A percentile compares a stretch with the other conserved stretches of the same genome.
Conservation (phyloP, 2,329 filamentous ascomycete genomes). For the Fusarium sororula region DNA sequence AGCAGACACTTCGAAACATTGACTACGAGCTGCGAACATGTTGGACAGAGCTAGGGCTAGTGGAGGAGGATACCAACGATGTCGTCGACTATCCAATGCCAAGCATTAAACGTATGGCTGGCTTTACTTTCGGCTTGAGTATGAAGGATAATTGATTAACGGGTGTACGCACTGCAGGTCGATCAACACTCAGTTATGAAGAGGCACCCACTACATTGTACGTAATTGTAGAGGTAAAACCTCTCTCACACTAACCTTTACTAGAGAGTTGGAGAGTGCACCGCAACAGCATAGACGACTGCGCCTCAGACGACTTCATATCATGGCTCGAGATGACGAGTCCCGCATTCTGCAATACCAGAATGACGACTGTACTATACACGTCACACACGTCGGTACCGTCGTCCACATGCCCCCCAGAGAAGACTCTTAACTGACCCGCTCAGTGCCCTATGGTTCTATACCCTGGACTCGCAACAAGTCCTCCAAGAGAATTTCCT, state of each 20-base stretch:
- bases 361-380: slow-evolving; percentile 3
- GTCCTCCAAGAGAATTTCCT: background rate
- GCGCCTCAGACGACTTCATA: background rate
- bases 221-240: background rate
- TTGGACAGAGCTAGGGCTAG: background rate
- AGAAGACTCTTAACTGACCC: background rate
- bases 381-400: background rate
- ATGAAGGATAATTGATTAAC: background rate
- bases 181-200: background rate
- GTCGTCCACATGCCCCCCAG: background rate
- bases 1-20: background rate
- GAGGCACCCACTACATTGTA: slow-evolving; percentile 3
- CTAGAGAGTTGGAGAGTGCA: background rate
- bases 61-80: background rate
- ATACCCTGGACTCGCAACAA: background rate
- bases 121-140: background rate
- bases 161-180: background rate
- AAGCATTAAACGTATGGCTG: background rate
- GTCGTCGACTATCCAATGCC: background rate
- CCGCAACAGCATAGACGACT: too few relatives aligned
- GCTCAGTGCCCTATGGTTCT: background rate
- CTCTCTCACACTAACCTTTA: background rate
- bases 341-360: slow-evolving; percentile 20
- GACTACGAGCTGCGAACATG: background rate
- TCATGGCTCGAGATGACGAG: slow-evolving; percentile 16